Evolutionary conservation across 306 rosid species (phyloP).

Genomic region (Malus asiatica): DNA sequence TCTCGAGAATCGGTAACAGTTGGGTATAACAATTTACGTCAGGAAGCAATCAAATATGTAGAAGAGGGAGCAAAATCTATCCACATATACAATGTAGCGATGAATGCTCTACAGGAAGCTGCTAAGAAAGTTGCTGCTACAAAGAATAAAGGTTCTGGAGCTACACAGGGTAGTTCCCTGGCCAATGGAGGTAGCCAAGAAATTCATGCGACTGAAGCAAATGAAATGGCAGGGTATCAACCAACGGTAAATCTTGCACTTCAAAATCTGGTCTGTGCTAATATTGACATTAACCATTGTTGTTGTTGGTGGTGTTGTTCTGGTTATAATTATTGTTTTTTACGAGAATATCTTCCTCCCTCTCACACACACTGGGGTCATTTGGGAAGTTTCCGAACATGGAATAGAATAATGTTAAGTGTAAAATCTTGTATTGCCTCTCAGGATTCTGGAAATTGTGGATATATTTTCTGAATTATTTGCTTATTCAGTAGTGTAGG

Average conservation of each 20-base stretch:
- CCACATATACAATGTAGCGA: conserved; percentile 68
- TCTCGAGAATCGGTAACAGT: conserved; percentile 52
- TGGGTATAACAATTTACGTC: conserved; percentile 64
- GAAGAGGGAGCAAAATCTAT: conserved; percentile 94
- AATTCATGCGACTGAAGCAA: conserved; percentile 47
- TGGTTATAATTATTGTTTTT: no score
- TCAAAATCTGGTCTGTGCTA: not conserved
- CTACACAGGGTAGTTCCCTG: conserved; percentile 32
- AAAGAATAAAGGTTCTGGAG: conserved; percentile 41
- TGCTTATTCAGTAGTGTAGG: not conserved
- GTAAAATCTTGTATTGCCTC: not conserved
- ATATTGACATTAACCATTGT: not conserved
- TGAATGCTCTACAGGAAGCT: conserved; percentile 80
- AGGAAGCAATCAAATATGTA: conserved; percentile 78
- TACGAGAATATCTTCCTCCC: not conserved
- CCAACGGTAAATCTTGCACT: conserved; percentile 47
- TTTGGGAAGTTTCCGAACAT: not conserved
- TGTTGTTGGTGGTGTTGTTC: not conserved
- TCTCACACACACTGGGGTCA: not conserved
- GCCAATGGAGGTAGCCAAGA: conserved; percentile 51
- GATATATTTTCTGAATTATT: not conserved
- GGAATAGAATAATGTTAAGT: not conserved
- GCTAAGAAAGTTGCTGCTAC: conserved; percentile 50
- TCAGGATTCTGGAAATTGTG: not conserved
- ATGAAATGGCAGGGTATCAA: conserved; percentile 30